phyloP scores from a whole-genome alignment of 768 basidiomycete genomes.

The Tricholoma bakamatsutake region DNA sequence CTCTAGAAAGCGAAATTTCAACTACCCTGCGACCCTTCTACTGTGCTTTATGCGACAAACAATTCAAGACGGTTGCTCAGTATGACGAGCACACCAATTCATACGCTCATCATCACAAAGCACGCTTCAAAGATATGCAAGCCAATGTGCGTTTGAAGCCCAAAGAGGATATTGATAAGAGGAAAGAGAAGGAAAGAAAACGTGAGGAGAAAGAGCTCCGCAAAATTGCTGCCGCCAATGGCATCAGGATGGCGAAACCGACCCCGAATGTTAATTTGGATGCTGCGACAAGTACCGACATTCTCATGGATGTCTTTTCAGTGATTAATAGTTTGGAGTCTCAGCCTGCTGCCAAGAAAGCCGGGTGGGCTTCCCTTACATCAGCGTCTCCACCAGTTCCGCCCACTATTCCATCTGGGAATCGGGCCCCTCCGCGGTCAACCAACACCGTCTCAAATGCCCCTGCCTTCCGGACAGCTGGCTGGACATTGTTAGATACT shows the following conservation, averaged over 20 bases:
- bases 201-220: constrained; percentile 82
- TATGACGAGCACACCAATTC: constrained; percentile 90
- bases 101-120: constrained; percentile 83
- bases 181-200: constrained; percentile 82
- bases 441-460: constrained; percentile 20
- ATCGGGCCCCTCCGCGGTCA: constrained; percentile 9
- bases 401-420: constrained; percentile 6
- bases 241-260: constrained; percentile 61
- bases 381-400: constrained; percentile 13
- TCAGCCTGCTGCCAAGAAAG: constrained; percentile 33
- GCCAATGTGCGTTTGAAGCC: constrained; percentile 60
- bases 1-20: constrained; percentile 63
- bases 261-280: constrained; percentile 15
- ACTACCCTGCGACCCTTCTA: constrained; percentile 70
- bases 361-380: constrained; percentile 47
- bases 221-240: constrained; percentile 78
- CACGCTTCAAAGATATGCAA: constrained; percentile 79
- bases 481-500: constrained; percentile 64
- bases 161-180: constrained; percentile 62
- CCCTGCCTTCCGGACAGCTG: constrained; percentile 52
- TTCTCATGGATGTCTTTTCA: constrained; percentile 22
- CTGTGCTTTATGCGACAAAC: constrained; percentile 80
- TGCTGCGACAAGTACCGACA: constrained; percentile 17
- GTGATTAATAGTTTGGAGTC: constrained; percentile 13
- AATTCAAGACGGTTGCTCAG: constrained; percentile 80